phyloP scores from a whole-genome alignment of 1,284 basidiomycete species.

The Volvariella volvacea region DNA sequence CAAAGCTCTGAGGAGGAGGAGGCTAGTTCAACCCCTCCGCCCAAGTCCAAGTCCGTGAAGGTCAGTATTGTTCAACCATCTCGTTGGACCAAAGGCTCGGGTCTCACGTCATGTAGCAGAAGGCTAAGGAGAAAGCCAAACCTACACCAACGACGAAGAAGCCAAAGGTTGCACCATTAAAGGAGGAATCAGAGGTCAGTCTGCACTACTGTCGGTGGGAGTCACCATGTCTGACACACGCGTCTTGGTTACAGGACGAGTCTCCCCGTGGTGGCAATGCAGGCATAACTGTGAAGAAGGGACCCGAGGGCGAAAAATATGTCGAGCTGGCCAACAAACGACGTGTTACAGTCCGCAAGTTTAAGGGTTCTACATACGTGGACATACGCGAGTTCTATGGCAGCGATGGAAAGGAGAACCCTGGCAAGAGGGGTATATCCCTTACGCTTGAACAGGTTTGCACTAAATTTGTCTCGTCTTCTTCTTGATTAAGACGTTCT shows the following conservation, averaged over 20 bases:
- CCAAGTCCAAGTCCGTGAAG: slow-evolving; percentile 12
- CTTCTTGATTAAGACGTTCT: background rate
- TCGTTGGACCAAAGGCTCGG: too few species aligned
- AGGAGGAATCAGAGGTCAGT: background rate
- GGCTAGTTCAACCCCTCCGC: background rate
- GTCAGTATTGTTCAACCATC: slow-evolving; percentile 7
- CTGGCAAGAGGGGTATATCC: slow-evolving; percentile 78
- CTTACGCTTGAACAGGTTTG: slow-evolving; percentile 65
- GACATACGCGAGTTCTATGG: slow-evolving; percentile 80
- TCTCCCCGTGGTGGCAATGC: background rate
- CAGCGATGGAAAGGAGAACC: slow-evolving; percentile 52
- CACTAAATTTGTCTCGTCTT: slow-evolving; percentile 7
- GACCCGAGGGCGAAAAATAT: slow-evolving; percentile 51
- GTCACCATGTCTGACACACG: too few species aligned
- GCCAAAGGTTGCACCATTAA: background rate
- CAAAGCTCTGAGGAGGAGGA: slow-evolving; percentile 8
- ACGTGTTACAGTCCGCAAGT: slow-evolving; percentile 61
- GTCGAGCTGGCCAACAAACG: slow-evolving; percentile 66
- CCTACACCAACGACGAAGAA: background rate
- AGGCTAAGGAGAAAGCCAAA: background rate
- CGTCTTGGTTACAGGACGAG: too few species aligned
- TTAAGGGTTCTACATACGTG: slow-evolving; percentile 60
- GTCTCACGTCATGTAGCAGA: too few species aligned
- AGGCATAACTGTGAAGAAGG: slow-evolving; percentile 12
- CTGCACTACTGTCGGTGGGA: too few species aligned